These are phyloP conservation scores for Cerrena zonata DNA, from an alignment of 1,284 basidiomycete species.

Conservation along the genomic window DNA sequence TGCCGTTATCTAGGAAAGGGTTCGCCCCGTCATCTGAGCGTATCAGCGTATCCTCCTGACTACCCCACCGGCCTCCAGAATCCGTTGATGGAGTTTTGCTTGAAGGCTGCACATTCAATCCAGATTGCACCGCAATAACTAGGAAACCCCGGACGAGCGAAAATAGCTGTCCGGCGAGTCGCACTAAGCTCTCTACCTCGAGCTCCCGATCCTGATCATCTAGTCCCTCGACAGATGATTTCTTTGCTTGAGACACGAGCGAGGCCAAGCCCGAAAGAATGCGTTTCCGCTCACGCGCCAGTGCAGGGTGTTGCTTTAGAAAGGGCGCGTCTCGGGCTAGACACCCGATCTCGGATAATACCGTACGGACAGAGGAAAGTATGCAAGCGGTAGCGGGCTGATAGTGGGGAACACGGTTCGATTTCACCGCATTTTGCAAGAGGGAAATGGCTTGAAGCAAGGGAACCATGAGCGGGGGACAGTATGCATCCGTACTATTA, in stretches of 20 bases:
- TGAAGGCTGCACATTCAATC: slow-evolving; percentile 65
- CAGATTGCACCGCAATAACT: slow-evolving; percentile 72
- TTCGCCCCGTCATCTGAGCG: slow-evolving; percentile 19
- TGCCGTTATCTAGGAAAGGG: slow-evolving; percentile 14
- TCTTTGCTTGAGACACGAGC: slow-evolving; percentile 80
- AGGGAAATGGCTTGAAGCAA: slow-evolving; percentile 82
- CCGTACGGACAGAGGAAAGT: slow-evolving; percentile 89
- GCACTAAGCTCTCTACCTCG: slow-evolving; percentile 70
- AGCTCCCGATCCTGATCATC: slow-evolving; percentile 46
- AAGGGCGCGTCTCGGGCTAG: slow-evolving; percentile 76
- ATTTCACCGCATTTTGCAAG: slow-evolving; percentile 77
- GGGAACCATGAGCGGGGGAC: slow-evolving; percentile 68
- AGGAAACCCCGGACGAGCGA: slow-evolving; percentile 67
- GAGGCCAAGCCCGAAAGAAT: slow-evolving; percentile 80
- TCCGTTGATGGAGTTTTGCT: slow-evolving; percentile 35
- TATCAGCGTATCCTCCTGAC: slow-evolving; percentile 20
- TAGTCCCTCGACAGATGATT: slow-evolving; percentile 55
- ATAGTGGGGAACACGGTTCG: slow-evolving; percentile 74
- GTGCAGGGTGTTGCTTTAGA: slow-evolving; percentile 59
- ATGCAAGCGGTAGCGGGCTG: slow-evolving; percentile 82
- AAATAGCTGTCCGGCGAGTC: slow-evolving; percentile 68
- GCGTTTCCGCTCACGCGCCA: slow-evolving; percentile 76
- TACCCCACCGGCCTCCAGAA: slow-evolving; percentile 17
- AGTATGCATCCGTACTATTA: slow-evolving; percentile 52
- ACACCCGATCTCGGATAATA: slow-evolving; percentile 81